A percentile compares a stretch with the other conserved stretches of the same genome.
Evolutionary conservation across 2,329 filamentous ascomycete genomes (phyloP).

Genomic region (Cladosporium sp.): DNA sequence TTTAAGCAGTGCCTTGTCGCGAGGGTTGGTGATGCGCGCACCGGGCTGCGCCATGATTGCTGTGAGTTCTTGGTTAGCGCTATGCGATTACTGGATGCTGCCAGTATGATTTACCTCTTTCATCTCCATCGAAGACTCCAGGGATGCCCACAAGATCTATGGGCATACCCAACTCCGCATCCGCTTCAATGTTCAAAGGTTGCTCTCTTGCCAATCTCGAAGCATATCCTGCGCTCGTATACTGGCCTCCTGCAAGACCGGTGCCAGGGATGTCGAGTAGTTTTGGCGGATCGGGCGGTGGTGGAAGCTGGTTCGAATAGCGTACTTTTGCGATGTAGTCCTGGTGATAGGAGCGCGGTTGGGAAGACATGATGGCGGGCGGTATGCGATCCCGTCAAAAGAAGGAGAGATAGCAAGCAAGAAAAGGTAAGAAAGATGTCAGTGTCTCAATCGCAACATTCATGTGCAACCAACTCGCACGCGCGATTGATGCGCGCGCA

Average conservation of each 20-base stretch:
- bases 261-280: conserved; percentile 95
- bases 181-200: conserved; percentile 91
- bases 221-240: conserved; percentile 85
- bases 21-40: conserved; percentile 69
- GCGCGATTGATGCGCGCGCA: conserved; percentile 2
- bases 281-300: conserved; percentile 91
- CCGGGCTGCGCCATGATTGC: conserved; percentile 63
- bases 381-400: neutral
- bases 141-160: conserved; percentile 93
- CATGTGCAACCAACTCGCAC: neutral
- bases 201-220: conserved; percentile 86
- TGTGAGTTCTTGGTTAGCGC: conserved; percentile 21
- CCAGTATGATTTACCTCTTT: conserved; percentile 65
- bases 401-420: neutral
- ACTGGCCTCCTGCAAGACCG: conserved; percentile 79
- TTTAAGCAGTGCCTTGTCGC: conserved; percentile 78
- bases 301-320: conserved; percentile 93
- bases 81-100: neutral
- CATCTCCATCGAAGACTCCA: conserved; percentile 90
- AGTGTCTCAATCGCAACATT: neutral
- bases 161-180: conserved; percentile 97
- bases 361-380: conserved; percentile 16
- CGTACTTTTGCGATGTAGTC: conserved; percentile 96
- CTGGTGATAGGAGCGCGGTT: conserved; percentile 61
- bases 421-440: neutral